phyloP scores from a whole-genome alignment of 2,329 filamentous ascomycete species.

The Trichoderma sp. region DNA sequence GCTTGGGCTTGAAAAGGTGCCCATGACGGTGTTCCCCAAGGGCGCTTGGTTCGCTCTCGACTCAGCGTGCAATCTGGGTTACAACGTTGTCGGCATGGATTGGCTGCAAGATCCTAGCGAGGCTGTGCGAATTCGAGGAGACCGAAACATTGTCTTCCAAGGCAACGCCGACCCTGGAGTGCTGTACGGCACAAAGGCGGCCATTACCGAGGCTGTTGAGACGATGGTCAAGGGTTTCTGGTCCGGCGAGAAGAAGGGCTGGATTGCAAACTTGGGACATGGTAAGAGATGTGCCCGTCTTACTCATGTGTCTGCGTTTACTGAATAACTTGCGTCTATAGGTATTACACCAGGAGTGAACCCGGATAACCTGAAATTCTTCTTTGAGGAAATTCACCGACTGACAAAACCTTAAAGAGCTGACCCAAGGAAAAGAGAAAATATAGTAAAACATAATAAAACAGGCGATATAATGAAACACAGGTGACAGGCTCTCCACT shows the following conservation, averaged over 20 bases:
- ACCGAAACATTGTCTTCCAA: slow-evolving; percentile 77
- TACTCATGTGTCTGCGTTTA: neutral
- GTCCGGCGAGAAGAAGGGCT: slow-evolving; percentile 72
- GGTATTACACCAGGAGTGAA: slow-evolving; percentile 94
- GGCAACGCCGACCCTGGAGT: slow-evolving; percentile 95
- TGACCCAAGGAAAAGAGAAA: neutral
- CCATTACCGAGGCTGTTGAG: slow-evolving; percentile 80
- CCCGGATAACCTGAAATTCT: slow-evolving; percentile 90
- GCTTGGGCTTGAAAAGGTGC: slow-evolving; percentile 76
- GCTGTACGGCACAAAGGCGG: slow-evolving; percentile 78
- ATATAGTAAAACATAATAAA: neutral
- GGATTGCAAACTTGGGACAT: slow-evolving; percentile 96
- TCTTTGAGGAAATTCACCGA: slow-evolving; percentile 87
- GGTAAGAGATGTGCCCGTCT: slow-evolving; percentile 56
- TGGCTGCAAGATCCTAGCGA: slow-evolving; percentile 90
- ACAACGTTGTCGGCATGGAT: slow-evolving; percentile 91
- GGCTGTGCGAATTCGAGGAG: slow-evolving; percentile 76
- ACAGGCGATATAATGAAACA: neutral
- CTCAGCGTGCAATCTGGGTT: slow-evolving; percentile 81
- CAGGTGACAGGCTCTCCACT: neutral
- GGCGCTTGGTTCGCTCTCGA: slow-evolving; percentile 95
- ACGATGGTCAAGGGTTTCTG: slow-evolving; percentile 86
- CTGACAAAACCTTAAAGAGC: slow-evolving; percentile 51
- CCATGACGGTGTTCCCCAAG: slow-evolving; percentile 98
- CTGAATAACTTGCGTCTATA: slow-evolving; percentile 40